Base-by-base conservation (phyloP, 768 basidiomycete species). In the Suillus sp. region DNA sequence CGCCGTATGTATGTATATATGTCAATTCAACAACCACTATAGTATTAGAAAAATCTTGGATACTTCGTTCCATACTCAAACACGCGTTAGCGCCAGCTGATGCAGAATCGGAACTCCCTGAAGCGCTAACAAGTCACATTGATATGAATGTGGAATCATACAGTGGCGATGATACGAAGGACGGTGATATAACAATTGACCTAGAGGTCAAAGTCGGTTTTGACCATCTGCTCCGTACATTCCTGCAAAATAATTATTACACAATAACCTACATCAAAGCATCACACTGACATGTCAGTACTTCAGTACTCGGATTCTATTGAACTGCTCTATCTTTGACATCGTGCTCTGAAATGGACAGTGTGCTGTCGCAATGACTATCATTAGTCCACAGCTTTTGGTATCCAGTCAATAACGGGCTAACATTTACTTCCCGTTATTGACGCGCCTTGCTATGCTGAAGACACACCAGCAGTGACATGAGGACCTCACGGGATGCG, bases 111-210 rank as follows among this genome's bases (percentile, higher is more conserved):
- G n/a, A n/a, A n/a, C n/a, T n/a, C n/a, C n/a, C n/a, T n/a, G n/a
- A n/a, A n/a, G n/a, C n/a, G n/a, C n/a, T n/a, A n/a, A n/a, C n/a
- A n/a, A n/a, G n/a, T n/a, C n/a, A n/a, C n/a, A n/a, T n/a, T n/a
- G 93, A 94, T 69, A 95, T 94, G 74, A 87, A 88, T 68, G 89
- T 93, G 1, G 92, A 93, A 68, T 67, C 63, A 4, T 74, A 74
- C 56, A 64, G 51, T 13, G 68, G 27, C 38, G 68, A 65, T 34
- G 51, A 64, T 34, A 57, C 65, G 57, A 60, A 43, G 37, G 65
- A 63, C 50, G 58, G 27, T 13, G 34, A 20, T 30, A 42, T 50
- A 35, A 32, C 38, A 42, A 30, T n/a, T n/a, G n/a, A n/a, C 11
- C 6, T 62, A 59, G 1, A 50, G 54, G 16, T 50, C 16, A 45